Conservation (phyloP, 257 asterid genomes). For the Gynochthodes officinalis region DNA sequence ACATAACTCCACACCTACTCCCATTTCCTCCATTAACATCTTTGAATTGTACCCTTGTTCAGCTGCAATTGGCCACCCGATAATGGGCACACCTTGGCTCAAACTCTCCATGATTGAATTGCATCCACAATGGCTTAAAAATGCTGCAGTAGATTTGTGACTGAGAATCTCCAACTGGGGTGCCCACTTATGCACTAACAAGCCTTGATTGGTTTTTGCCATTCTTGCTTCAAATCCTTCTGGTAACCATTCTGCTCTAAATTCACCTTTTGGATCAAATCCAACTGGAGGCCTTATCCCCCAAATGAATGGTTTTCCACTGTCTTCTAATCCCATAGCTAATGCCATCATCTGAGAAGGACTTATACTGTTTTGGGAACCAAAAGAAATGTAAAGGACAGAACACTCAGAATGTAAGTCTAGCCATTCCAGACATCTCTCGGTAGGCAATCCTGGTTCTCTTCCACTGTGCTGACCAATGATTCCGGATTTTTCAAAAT, state of each 20-base stretch:
- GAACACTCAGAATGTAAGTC: constrained; percentile 41
- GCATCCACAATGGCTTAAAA: constrained; percentile 93
- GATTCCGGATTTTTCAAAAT: not conserved
- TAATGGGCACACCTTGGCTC: constrained; percentile 87
- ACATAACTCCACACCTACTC: constrained; percentile 61
- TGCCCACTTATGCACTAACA: constrained; percentile 83
- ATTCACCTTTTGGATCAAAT: constrained; percentile 43
- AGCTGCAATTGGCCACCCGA: constrained; percentile 94
- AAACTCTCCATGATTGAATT: constrained; percentile 76
- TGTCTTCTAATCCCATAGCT: constrained; percentile 69
- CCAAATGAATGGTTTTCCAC: constrained; percentile 68
- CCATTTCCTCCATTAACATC: constrained; percentile 81
- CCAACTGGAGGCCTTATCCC: constrained; percentile 76
- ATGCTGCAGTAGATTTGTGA: constrained; percentile 65
- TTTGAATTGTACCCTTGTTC: constrained; percentile 86
- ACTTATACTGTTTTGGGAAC: constrained; percentile 86
- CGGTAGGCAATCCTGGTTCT: constrained; percentile 58
- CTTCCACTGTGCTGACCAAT: constrained; percentile 55
- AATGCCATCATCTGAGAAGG: constrained; percentile 77
- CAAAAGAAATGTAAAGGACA: constrained; percentile 76
- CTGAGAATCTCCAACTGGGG: constrained; percentile 85
- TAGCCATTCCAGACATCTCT: constrained; percentile 68
- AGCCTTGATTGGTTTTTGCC: constrained; percentile 33
- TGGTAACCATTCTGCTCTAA: constrained; percentile 73
- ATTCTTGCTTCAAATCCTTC: constrained; percentile 45